Conservation (phyloP, 805 yeast genomes). For the Cyberlindnera misumaiensis region DNA sequence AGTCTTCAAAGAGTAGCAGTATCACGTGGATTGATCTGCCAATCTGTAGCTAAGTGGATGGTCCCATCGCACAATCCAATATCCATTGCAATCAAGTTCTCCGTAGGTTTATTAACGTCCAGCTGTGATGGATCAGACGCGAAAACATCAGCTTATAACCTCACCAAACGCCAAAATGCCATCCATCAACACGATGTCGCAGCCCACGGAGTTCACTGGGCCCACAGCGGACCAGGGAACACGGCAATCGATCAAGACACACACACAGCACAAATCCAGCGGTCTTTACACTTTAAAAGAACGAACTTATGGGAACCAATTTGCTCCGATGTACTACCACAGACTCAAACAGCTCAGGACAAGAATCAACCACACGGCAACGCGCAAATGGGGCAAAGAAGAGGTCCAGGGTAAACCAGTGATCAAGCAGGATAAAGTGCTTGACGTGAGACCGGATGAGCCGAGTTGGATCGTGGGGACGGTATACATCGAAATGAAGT, state of each 20-base stretch:
- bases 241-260: no score
- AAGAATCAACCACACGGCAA: conserved; percentile 38
- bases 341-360: conserved; percentile 44
- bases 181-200: neutral
- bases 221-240: neutral
- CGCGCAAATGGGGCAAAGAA: conserved; percentile 51
- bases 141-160: neutral
- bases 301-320: conserved; percentile 49
- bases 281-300: conserved; percentile 10
- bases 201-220: neutral
- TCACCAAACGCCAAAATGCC: neutral
- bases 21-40: no score
- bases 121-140: no score
- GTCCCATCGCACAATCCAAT: no score
- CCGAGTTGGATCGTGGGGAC: conserved; percentile 86
- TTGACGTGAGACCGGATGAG: conserved; percentile 57
- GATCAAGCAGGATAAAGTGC: conserved; percentile 38
- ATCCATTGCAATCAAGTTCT: no score
- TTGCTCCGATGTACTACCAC: conserved; percentile 46
- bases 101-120: no score
- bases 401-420: conserved; percentile 31
- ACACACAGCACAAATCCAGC: conserved; percentile 7
- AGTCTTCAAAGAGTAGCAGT: conserved; percentile 49
- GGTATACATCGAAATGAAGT: conserved; percentile 72
- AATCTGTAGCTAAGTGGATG: no score